Evolutionary conservation across 345 rosid genomes (phyloP).

Genomic region (Aquilaria malaccensis): DNA sequence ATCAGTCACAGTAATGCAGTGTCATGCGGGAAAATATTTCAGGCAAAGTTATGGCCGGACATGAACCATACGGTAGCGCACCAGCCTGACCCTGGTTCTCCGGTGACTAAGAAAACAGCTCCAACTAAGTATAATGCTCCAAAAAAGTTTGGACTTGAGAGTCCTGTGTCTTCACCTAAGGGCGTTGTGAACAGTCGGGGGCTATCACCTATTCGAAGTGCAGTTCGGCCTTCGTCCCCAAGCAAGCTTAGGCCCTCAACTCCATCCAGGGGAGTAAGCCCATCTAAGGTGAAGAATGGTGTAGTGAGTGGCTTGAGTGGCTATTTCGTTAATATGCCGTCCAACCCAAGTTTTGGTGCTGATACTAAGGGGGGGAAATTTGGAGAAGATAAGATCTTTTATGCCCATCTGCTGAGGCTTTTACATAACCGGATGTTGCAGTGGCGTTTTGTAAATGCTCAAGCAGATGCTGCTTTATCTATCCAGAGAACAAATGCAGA

Average conservation of each 20-base stretch:
- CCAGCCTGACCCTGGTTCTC: conserved; percentile 38
- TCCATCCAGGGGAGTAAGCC: conserved; percentile 60
- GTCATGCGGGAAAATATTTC: conserved; percentile 27
- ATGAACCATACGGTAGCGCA: conserved; percentile 36
- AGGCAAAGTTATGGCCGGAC: conserved; percentile 55
- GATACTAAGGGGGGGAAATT: conserved; percentile 59
- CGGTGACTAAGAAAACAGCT: conserved; percentile 22
- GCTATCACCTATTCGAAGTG: conserved; percentile 47
- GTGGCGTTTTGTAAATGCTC: conserved; percentile 81
- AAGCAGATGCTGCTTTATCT: conserved; percentile 49
- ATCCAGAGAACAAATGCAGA: conserved; percentile 57
- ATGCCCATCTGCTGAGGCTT: conserved; percentile 67
- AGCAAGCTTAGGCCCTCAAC: conserved; percentile 51
- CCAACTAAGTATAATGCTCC: conserved; percentile 33
- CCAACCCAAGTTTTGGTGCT: conserved; percentile 77
- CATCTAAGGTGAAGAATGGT: conserved; percentile 51
- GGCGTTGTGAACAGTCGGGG: conserved; percentile 42
- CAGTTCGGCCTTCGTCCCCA: conserved; percentile 62
- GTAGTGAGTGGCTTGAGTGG: conserved; percentile 25
- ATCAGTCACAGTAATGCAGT: conserved; percentile 17
- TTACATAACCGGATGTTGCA: conserved; percentile 72
- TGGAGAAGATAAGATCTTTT: conserved; percentile 53
- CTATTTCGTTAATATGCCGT: conserved; percentile 37
- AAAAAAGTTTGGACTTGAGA: conserved; percentile 41
- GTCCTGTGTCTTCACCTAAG: conserved; percentile 51